A percentile compares a stretch with the other conserved stretches of the same genome.
Evolutionary conservation across 805 yeast genomes (phyloP).

Genomic region (Candida pseudoglaebosa): DNA sequence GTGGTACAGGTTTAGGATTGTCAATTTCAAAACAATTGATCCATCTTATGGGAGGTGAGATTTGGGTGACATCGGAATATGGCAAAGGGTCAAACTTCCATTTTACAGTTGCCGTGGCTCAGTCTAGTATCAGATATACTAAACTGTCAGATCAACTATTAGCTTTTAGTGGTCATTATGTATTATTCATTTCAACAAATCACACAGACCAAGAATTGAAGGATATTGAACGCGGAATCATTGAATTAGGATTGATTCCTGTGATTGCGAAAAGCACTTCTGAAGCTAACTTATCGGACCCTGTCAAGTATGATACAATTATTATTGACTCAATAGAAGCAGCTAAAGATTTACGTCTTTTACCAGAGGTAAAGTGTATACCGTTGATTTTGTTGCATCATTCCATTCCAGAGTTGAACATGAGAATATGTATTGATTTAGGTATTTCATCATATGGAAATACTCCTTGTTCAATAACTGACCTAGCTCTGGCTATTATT

Average conservation of each 20-base stretch:
- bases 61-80: constrained; percentile 81
- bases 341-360: constrained; percentile 61
- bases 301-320: constrained; percentile 70
- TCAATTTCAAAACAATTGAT: constrained; percentile 85
- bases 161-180: constrained; percentile 69
- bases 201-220: constrained; percentile 49
- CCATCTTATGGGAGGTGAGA: constrained; percentile 90
- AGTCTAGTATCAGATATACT: constrained; percentile 57
- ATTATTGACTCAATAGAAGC: constrained; percentile 77
- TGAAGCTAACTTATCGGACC: constrained; percentile 54
- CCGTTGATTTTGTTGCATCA: constrained; percentile 79
- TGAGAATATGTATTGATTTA: constrained; percentile 77
- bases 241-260: constrained; percentile 58
- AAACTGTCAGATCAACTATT: constrained; percentile 64
- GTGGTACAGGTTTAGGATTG: constrained; percentile 88
- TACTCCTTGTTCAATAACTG: constrained; percentile 79
- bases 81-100: constrained; percentile 81
- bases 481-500: constrained; percentile 75
- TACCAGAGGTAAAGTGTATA: constrained; percentile 77
- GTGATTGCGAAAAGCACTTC: constrained; percentile 52
- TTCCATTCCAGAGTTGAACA: constrained; percentile 69
- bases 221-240: constrained; percentile 49
- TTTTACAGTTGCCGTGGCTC: constrained; percentile 76
- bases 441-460: constrained; percentile 88
- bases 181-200: constrained; percentile 65